A percentile compares a stretch with the other conserved stretches of the same genome.
Conservation (phyloP, 805 yeast species). For the Schwanniomyces vanrijiae region DNA sequence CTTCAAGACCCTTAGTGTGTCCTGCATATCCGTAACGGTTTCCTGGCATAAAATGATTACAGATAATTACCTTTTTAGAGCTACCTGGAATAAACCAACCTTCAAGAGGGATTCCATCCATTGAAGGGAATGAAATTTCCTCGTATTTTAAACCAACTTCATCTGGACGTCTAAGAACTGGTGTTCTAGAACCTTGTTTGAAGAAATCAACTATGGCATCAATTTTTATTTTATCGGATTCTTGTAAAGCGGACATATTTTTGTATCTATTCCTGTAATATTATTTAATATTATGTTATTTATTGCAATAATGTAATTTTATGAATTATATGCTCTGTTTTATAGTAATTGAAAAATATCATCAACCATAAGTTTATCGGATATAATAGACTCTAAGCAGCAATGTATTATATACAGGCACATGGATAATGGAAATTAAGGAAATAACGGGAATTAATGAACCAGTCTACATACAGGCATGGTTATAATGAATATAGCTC, state of each 20-base stretch:
- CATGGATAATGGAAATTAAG: too few species aligned
- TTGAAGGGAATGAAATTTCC: constrained; percentile 2
- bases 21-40: constrained; percentile 7
- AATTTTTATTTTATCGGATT: neutral
- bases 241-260: neutral
- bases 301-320: too few species aligned
- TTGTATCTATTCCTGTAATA: too few species aligned
- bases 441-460: too few species aligned
- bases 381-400: too few species aligned
- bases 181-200: constrained; percentile 1
- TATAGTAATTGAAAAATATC: too few species aligned
- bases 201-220: neutral
- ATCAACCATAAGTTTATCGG: too few species aligned
- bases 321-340: too few species aligned
- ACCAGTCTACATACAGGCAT: too few species aligned
- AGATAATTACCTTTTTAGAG: constrained; percentile 1
- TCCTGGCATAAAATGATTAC: constrained; percentile 7
- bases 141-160: constrained; percentile 5
- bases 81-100: constrained; percentile 7
- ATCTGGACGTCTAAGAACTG: constrained; percentile 2
- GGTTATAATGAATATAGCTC: too few species aligned
- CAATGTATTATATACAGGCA: too few species aligned
- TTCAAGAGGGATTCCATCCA: constrained; percentile 5
- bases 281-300: too few species aligned
- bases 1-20: neutral